These are phyloP conservation scores for Isochrysis galbana DNA, from an alignment of 78 protist genomes.

Conservation along the genomic window DNA sequence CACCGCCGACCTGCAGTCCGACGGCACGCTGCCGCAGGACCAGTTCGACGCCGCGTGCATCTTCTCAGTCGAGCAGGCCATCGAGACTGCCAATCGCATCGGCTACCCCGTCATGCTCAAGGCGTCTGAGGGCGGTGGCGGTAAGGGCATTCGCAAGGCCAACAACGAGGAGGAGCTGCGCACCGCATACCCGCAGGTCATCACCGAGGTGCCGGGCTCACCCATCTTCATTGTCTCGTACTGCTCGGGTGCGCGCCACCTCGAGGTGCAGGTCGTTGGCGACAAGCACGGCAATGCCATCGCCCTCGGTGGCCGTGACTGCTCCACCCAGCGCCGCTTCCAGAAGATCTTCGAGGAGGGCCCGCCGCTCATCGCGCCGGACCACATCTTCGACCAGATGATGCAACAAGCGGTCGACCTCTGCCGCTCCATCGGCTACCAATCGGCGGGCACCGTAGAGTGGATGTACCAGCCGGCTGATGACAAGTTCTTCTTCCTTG, in stretches of 20 bases:
- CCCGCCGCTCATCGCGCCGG: slow-evolving; percentile 59
- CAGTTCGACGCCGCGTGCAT: slow-evolving; percentile 46
- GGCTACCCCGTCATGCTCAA: slow-evolving; percentile 92
- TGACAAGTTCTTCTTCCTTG: slow-evolving; percentile 73
- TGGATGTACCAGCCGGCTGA: slow-evolving; percentile 59
- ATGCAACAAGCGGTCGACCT: slow-evolving; percentile 79
- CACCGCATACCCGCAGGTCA: neutral
- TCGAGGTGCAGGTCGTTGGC: slow-evolving; percentile 68
- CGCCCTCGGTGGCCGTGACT: slow-evolving; percentile 83
- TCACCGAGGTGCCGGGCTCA: slow-evolving; percentile 75
- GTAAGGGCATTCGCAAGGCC: slow-evolving; percentile 88
- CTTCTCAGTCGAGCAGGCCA: slow-evolving; percentile 45
- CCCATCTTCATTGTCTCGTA: slow-evolving; percentile 83
- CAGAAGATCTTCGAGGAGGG: slow-evolving; percentile 92
- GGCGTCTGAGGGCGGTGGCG: slow-evolving; percentile 87
- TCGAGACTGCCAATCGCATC: slow-evolving; percentile 44
- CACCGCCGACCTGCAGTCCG: neutral
- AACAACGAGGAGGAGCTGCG: slow-evolving; percentile 43
- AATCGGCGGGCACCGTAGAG: slow-evolving; percentile 96
- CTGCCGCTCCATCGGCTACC: slow-evolving; percentile 85
- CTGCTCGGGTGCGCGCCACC: slow-evolving; percentile 62
- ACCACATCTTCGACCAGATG: slow-evolving; percentile 45
- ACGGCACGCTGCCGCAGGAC: neutral
- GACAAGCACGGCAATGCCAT: slow-evolving; percentile 57
- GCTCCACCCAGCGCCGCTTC: slow-evolving; percentile 88